Percentiles rank a stretch among this genome's conserved stretches.
These are phyloP conservation scores for Trifolium pratense DNA, from an alignment of 306 rosid genomes.

Conservation along the genomic window DNA sequence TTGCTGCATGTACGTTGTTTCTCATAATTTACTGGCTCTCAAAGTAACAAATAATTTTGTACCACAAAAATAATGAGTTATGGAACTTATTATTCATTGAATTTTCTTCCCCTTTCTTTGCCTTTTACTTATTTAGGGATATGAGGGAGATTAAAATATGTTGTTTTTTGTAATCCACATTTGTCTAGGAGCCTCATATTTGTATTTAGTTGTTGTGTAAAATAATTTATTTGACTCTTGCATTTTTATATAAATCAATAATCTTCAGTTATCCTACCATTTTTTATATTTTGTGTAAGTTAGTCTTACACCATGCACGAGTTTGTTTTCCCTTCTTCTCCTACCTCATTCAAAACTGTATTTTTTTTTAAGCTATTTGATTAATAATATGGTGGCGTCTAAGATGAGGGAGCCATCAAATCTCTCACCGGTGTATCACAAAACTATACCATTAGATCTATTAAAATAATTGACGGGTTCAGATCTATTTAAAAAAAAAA, in stretches of 20 bases:
- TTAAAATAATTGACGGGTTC: too few species aligned
- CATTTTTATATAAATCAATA: slow-evolving; percentile 6
- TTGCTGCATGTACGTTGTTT: slow-evolving; percentile 96
- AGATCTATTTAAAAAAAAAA: too few species aligned
- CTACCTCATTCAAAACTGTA: too few species aligned
- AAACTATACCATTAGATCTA: too few species aligned
- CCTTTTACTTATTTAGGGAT: background rate
- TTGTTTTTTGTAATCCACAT: slow-evolving; percentile 24
- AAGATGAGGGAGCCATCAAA: too few species aligned
- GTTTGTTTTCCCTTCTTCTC: too few species aligned
- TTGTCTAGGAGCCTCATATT: slow-evolving; percentile 36
- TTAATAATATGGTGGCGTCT: too few species aligned
- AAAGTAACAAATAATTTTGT: slow-evolving; percentile 57
- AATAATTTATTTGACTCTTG: background rate
- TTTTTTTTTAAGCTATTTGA: too few species aligned
- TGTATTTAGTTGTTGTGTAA: slow-evolving; percentile 20
- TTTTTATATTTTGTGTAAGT: too few species aligned
- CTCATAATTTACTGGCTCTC: slow-evolving; percentile 97
- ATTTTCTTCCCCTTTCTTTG: slow-evolving; percentile 28
- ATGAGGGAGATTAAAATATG: slow-evolving; percentile 10
- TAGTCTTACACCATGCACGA: too few species aligned
- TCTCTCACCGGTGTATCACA: too few species aligned
- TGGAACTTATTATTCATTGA: slow-evolving; percentile 36
- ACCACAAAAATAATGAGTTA: slow-evolving; percentile 40
- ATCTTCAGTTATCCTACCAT: background rate